Conservation (phyloP, 2,329 filamentous ascomycete genomes). For the Neopestalotiopsis sp. region DNA sequence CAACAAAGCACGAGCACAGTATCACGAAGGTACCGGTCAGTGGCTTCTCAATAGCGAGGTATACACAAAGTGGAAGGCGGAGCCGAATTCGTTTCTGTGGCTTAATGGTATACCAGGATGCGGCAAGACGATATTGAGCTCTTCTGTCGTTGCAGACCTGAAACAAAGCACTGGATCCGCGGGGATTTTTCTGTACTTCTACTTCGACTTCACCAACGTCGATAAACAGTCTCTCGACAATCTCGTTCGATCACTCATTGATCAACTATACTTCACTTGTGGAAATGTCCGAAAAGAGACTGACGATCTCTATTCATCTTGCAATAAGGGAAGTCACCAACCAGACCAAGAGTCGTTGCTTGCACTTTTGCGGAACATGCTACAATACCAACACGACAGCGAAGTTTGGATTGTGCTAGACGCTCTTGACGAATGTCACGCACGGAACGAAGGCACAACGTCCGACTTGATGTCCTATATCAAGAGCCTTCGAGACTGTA, state of each 20-base stretch:
- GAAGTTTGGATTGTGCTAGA: not conserved
- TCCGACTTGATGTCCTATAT: not conserved
- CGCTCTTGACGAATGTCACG: not conserved
- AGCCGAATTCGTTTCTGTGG: not conserved
- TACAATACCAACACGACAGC: not conserved
- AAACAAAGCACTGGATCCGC: not conserved
- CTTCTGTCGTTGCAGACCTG: not conserved
- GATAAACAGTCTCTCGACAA: not conserved
- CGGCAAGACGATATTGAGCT: not conserved
- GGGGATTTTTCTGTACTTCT: not conserved
- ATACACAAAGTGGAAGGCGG: not conserved
- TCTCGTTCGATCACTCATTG: accelerated
- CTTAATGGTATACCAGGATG: not conserved
- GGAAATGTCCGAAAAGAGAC: not conserved
- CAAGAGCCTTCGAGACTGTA: not conserved
- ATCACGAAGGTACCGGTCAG: not conserved
- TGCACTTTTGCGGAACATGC: accelerated
- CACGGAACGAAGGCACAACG: not conserved
- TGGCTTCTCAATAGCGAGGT: not conserved
- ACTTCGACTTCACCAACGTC: not conserved
- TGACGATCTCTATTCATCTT: not conserved
- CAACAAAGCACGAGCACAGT: not conserved
- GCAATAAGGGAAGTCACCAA: accelerated
- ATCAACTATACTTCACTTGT: not conserved
- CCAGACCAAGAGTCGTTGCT: not conserved